Conservation (phyloP, 2,329 filamentous ascomycete species). For the Venturia oleaginea region DNA sequence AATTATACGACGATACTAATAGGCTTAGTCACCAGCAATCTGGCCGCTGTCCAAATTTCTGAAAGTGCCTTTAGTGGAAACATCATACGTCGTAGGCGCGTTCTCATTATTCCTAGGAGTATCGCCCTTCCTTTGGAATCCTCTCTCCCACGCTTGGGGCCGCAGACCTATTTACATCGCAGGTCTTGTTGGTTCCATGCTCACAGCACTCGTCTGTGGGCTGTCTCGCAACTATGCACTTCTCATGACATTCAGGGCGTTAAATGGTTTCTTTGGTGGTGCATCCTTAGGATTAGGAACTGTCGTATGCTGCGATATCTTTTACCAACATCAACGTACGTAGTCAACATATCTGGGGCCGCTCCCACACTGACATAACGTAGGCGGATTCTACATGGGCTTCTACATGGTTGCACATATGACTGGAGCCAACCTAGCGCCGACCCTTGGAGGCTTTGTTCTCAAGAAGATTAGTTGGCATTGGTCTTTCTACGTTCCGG, state of each 20-base stretch:
- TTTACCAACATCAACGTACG: slow-evolving; percentile 13
- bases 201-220: neutral
- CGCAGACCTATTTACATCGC: slow-evolving; percentile 13
- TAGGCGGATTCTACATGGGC: slow-evolving; percentile 12
- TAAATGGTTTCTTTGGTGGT: slow-evolving; percentile 9
- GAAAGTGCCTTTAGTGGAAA: slow-evolving; percentile 5
- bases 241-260: slow-evolving; percentile 2
- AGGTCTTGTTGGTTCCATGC: neutral
- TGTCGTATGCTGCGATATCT: slow-evolving; percentile 12
- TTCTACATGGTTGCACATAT: slow-evolving; percentile 13
- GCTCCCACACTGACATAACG: neutral
- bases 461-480: slow-evolving; percentile 11
- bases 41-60: slow-evolving; percentile 11
- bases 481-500: slow-evolving; percentile 13
- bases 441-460: slow-evolving; percentile 14
- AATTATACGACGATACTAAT: neutral
- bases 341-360: neutral
- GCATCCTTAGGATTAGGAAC: slow-evolving; percentile 10
- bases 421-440: slow-evolving; percentile 13
- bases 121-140: slow-evolving; percentile 14
- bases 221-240: slow-evolving; percentile 1
- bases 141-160: slow-evolving; percentile 11
- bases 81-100: slow-evolving; percentile 10
- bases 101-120: slow-evolving; percentile 8
- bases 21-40: slow-evolving; percentile 10